These are phyloP conservation scores for Termitomyces sp. DNA, from an alignment of 768 basidiomycete species.

Conservation along the genomic window DNA sequence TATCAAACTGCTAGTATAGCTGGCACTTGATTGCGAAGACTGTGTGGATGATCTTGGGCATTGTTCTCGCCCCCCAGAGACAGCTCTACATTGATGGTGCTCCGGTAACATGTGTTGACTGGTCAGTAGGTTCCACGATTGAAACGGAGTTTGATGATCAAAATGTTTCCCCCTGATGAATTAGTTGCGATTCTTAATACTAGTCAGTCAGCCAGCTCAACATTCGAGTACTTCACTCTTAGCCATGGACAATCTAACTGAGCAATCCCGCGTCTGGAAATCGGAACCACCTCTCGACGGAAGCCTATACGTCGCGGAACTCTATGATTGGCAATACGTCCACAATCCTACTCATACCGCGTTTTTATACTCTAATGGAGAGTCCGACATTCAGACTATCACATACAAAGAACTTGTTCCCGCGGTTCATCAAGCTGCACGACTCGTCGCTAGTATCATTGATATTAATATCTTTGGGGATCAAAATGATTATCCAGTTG, in stretches of 20 bases:
- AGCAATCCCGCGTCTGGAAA: neutral
- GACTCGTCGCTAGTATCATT: neutral
- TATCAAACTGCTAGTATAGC: no score
- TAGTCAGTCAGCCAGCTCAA: no score
- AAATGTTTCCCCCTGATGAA: no score
- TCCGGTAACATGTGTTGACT: no score
- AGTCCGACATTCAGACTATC: neutral
- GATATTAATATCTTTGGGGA: neutral
- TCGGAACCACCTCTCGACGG: neutral
- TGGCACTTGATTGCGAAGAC: no score
- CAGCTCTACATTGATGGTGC: no score
- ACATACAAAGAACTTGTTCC: neutral
- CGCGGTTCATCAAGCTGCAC: neutral
- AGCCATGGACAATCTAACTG: neutral
- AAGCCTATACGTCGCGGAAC: neutral
- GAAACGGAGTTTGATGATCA: no score
- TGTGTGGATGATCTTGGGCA: no score
- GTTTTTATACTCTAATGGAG: neutral
- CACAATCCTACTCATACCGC: neutral
- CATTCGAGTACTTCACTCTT: no score
- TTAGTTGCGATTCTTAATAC: no score
- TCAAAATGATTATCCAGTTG: neutral
- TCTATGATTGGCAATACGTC: neutral
- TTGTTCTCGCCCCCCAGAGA: no score
- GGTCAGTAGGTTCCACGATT: no score